Base-by-base conservation (phyloP, 2,329 filamentous ascomycete species). In the Talaromyces islandicus region DNA sequence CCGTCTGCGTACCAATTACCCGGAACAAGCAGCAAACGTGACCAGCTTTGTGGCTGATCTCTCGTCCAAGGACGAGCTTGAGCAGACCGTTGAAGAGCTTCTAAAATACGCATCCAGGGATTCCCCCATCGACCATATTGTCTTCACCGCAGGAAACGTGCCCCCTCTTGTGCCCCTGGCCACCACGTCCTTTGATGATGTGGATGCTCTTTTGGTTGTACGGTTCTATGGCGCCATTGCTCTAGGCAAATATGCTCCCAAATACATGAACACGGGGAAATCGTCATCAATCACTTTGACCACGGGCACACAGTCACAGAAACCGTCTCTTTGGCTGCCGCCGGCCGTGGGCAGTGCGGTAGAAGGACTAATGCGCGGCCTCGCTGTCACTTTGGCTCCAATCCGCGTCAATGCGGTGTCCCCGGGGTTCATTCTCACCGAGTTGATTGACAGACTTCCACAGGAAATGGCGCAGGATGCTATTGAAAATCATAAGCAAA, bases 301-400 rank as follows among this genome's bases (percentile, higher is more conserved):
- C 1, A 50, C 56, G 5, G 55, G 59, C 7, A 69, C 73, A 2
- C 71, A 71, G 50, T 66, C 69, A 6, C 56, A 68, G 1, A 78
- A 78, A 0, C 56, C 65, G 9, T 68, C 69, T 0, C 71, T 70
- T 1, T 77, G 73, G 72, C 54, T 57, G 5, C 54, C 54, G 11
- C 58, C 58, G 5, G 51, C 56, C 21, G 46, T 57, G 17, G 7
- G 48, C 19, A 61, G 68, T 0, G 14, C 74, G 10, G 60, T 64
- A 1, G 77, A 85, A 56, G 78, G 80, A 2, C 76, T 88, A 69
- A 77, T 78, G 5, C 76, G 82, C 2, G 80, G 77, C 3, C 72
- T 90, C 41, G 87, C 86, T 2, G 66, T 88, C 32, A 86, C 89
- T 65, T 67, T 90, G 59, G 80, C 79, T 62, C 87, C 87, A 0